Evolutionary conservation across 2,329 filamentous ascomycete species (phyloP).

Genomic region (Didymella sp.): DNA sequence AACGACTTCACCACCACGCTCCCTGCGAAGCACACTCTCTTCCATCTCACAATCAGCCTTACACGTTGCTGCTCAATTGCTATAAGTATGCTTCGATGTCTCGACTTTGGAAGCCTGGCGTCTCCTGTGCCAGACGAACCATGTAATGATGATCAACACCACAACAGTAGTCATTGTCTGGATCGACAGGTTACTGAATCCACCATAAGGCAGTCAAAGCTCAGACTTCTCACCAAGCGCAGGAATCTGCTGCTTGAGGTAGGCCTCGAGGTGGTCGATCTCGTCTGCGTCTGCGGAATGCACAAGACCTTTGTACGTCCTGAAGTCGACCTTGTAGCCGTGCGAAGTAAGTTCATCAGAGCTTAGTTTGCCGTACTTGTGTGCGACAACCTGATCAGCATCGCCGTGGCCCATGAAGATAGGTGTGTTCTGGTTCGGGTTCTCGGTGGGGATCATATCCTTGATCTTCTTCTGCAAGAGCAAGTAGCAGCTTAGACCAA

Average conservation of each 20-base stretch:
- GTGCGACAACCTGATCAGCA: slow-evolving; percentile 73
- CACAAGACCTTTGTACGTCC: slow-evolving; percentile 72
- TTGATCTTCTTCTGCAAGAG: slow-evolving; percentile 71
- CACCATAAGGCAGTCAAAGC: slow-evolving; percentile 39
- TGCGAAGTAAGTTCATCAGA: slow-evolving; percentile 70
- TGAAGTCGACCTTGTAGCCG: slow-evolving; percentile 77
- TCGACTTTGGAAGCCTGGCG: neutral
- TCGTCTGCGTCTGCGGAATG: slow-evolving; percentile 81
- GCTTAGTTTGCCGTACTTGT: slow-evolving; percentile 72
- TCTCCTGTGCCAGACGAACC: slow-evolving; percentile 36
- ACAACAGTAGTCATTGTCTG: slow-evolving; percentile 34
- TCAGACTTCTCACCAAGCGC: slow-evolving; percentile 50
- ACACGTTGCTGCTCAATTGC: neutral
- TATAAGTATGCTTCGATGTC: neutral
- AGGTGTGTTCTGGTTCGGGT: slow-evolving; percentile 75
- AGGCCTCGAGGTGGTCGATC: slow-evolving; percentile 79
- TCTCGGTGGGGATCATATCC: slow-evolving; percentile 52
- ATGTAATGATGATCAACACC: slow-evolving; percentile 34
- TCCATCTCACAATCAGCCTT: neutral
- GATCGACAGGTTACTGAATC: slow-evolving; percentile 6
- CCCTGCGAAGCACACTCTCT: neutral
- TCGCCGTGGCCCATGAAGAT: slow-evolving; percentile 92
- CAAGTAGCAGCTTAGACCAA: slow-evolving; percentile 84
- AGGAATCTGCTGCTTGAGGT: slow-evolving; percentile 62
- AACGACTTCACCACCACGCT: neutral